Percentiles rank a stretch among this genome's conserved stretches.
Conservation (phyloP, 495 filamentous ascomycete species). For the Tetracladium marchalianum region DNA sequence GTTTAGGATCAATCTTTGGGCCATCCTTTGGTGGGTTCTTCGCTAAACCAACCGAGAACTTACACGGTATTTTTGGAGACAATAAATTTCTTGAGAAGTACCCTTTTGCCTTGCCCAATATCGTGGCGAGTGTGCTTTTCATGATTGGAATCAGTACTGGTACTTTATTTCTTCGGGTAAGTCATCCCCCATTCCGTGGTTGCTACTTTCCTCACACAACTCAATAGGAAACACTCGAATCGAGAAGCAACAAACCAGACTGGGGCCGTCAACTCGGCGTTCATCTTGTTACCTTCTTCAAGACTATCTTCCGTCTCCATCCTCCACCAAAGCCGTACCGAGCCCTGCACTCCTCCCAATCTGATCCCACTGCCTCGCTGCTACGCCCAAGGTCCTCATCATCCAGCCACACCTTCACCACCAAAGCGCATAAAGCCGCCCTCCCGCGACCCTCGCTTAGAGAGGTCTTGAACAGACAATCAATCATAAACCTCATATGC, state of each 20-base stretch:
- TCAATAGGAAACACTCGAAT: conserved; percentile 58
- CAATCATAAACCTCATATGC: conserved; percentile 60
- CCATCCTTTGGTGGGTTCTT: conserved; percentile 81
- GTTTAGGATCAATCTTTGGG: conserved; percentile 76
- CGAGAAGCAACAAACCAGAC: conserved; percentile 51
- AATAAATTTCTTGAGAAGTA: conserved; percentile 58
- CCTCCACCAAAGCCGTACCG: conserved; percentile 7
- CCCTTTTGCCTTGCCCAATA: conserved; percentile 76
- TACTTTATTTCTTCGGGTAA: conserved; percentile 54
- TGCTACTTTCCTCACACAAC: conserved; percentile 3
- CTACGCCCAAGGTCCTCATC: conserved; percentile 12
- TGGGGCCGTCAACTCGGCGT: conserved; percentile 60
- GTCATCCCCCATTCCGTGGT: background rate
- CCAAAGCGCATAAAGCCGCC: conserved; percentile 15
- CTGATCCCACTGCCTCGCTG: conserved; percentile 31
- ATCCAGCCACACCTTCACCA: conserved; percentile 10
- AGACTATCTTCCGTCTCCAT: conserved; percentile 7
- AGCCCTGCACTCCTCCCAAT: conserved; percentile 35
- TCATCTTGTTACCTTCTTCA: conserved; percentile 2
- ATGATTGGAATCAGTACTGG: conserved; percentile 61
- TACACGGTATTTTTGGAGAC: conserved; percentile 54
- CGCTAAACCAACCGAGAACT: conserved; percentile 60
- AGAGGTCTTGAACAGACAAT: conserved; percentile 69
- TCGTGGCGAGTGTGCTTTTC: conserved; percentile 65
- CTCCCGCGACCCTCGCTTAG: conserved; percentile 38